phyloP scores from a whole-genome alignment of 2,329 filamentous ascomycete species.

The Fusarium marasasianum region DNA sequence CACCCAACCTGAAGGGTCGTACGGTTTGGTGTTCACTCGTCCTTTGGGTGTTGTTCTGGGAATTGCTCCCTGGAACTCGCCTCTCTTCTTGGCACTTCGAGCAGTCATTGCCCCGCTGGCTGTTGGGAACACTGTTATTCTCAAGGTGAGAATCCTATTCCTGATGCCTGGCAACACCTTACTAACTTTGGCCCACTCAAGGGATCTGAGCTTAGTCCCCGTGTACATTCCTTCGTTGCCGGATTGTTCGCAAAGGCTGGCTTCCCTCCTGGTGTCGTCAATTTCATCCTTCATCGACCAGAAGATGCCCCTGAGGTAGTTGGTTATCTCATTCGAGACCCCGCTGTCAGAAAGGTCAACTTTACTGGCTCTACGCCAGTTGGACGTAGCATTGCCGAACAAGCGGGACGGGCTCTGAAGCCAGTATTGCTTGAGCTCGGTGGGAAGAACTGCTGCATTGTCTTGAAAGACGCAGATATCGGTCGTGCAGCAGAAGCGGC shows the following conservation, averaged over 20 bases:
- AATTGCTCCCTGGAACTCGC: neutral
- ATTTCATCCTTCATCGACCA: neutral
- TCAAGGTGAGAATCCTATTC: fast-evolving
- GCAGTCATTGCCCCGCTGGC: neutral
- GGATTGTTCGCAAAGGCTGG: neutral
- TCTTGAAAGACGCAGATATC: neutral
- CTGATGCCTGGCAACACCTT: fast-evolving
- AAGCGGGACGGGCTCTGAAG: neutral
- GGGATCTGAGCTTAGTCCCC: neutral
- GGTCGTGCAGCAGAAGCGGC: neutral
- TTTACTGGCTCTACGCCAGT: neutral
- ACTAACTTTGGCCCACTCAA: fast-evolving
- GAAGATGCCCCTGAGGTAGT: neutral
- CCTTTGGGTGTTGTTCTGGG: neutral
- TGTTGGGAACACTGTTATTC: neutral
- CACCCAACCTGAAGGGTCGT: neutral
- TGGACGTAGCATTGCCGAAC: neutral
- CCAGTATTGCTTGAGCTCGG: neutral
- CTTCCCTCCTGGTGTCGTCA: neutral
- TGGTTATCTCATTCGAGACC: neutral
- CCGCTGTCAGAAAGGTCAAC: neutral
- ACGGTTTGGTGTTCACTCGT: neutral
- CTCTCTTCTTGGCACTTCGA: neutral
- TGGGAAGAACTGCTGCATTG: neutral
- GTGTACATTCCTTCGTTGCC: neutral